A percentile compares a stretch with the other conserved stretches of the same genome.
phyloP scores from a whole-genome alignment of 306 rosid species.

The Fragaria vesca region DNA sequence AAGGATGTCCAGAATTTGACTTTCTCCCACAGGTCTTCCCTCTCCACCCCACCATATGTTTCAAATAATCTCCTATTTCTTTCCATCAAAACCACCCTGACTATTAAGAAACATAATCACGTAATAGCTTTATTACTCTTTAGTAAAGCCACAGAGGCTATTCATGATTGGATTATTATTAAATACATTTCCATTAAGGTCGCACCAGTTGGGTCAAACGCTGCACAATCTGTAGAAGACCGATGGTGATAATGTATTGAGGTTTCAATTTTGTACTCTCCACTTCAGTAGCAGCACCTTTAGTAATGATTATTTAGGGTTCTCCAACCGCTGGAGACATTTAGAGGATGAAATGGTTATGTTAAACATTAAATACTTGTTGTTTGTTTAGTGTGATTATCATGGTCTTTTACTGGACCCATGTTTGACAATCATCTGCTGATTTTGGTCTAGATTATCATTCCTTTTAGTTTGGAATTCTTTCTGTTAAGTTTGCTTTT shows the following conservation, averaged over 20 bases:
- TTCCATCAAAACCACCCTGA: too few relatives aligned
- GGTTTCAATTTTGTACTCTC: neutral
- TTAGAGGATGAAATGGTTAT: slow-evolving; percentile 3
- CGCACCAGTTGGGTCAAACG: neutral
- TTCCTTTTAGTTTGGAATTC: neutral
- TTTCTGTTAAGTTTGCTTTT: neutral
- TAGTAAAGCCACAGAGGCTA: slow-evolving; percentile 1
- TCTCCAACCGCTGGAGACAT: neutral
- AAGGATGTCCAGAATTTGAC: too few relatives aligned
- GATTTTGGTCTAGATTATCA: neutral
- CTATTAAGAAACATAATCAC: too few relatives aligned
- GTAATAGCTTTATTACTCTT: neutral
- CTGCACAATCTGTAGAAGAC: neutral
- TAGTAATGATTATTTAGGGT: neutral
- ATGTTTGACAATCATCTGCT: neutral
- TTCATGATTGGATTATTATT: neutral
- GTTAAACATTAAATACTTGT: neutral
- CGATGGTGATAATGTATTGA: neutral
- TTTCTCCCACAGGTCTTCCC: too few relatives aligned
- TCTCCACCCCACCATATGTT: too few relatives aligned
- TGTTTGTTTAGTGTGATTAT: neutral
- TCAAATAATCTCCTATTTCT: too few relatives aligned
- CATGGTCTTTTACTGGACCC: neutral
- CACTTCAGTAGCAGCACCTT: neutral
- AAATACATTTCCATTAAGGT: neutral